Percentiles rank a stretch among this genome's conserved stretches.
phyloP scores from a whole-genome alignment of 2,329 filamentous ascomycete species.

The Cercospora sp. region DNA sequence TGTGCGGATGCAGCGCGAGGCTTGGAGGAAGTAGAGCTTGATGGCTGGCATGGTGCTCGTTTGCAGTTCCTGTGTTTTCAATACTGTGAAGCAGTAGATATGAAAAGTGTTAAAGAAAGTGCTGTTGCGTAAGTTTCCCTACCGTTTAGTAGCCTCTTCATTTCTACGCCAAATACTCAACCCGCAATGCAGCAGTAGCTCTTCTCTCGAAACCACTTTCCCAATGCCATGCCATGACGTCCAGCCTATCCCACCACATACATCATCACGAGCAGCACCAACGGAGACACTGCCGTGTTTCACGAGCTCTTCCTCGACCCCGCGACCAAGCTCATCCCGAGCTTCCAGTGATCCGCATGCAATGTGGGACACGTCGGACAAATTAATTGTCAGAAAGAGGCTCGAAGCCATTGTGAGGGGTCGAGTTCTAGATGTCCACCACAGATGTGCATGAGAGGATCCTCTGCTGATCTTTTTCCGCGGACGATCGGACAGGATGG shows the following conservation, averaged over 20 bases:
- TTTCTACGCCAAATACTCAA: neutral
- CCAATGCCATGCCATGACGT: conserved; percentile 4
- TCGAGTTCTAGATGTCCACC: conserved; percentile 3
- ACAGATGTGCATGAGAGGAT: neutral
- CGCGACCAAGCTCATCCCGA: neutral
- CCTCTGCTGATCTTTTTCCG: conserved; percentile 1
- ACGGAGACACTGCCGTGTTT: neutral
- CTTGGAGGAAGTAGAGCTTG: conserved; percentile 51
- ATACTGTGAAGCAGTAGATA: neutral
- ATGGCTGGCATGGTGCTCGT: conserved; percentile 32
- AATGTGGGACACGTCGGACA: neutral
- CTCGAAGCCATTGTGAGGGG: conserved; percentile 12
- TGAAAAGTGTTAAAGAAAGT: neutral
- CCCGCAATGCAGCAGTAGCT: neutral
- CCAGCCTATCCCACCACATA: neutral
- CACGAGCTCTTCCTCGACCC: neutral
- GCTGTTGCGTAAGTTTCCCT: neutral
- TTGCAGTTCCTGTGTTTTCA: neutral
- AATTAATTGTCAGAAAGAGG: neutral
- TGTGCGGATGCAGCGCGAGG: conserved; percentile 47
- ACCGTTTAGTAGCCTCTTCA: neutral
- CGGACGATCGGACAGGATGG: neutral
- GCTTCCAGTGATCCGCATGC: conserved; percentile 9
- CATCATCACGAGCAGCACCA: neutral
- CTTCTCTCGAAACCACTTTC: neutral